A percentile compares a stretch with the other conserved stretches of the same genome.
Conservation (phyloP, 441 rosid genomes). For the Jatropha podagrica region DNA sequence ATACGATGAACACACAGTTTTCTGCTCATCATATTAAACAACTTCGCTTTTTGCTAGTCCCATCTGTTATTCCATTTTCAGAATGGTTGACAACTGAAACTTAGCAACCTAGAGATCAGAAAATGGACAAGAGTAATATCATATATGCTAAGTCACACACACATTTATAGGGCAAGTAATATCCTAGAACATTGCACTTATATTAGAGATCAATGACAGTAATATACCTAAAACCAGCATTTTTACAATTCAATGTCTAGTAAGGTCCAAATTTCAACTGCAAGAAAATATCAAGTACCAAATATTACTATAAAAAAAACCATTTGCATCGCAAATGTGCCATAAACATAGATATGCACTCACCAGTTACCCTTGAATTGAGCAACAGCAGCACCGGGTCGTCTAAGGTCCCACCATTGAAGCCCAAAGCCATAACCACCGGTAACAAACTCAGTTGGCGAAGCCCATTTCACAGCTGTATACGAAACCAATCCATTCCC, state of each 20-base stretch:
- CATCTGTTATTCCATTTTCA: neutral
- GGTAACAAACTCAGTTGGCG: conserved; percentile 76
- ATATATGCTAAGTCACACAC: too few species aligned
- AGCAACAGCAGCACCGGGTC: conserved; percentile 61
- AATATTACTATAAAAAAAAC: neutral
- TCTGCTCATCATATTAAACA: neutral
- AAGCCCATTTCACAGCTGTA: conserved; percentile 82
- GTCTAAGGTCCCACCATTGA: conserved; percentile 92
- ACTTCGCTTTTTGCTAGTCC: neutral
- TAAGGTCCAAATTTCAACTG: neutral
- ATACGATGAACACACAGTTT: neutral
- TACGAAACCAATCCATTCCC: conserved; percentile 74
- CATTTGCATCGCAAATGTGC: neutral
- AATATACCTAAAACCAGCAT: neutral
- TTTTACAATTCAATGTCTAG: neutral
- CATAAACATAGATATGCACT: conserved; percentile 15
- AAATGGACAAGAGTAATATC: neutral
- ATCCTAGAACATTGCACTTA: neutral
- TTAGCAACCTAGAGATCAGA: neutral
- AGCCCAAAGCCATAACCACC: conserved; percentile 84
- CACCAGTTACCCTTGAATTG: conserved; percentile 81
- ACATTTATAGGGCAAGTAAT: neutral
- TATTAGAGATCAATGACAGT: neutral
- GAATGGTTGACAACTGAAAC: too few species aligned
- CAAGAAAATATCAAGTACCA: neutral